These are phyloP conservation scores for Pelomyxa schiedti DNA, from an alignment of 78 protist species.

Conservation along the genomic window DNA sequence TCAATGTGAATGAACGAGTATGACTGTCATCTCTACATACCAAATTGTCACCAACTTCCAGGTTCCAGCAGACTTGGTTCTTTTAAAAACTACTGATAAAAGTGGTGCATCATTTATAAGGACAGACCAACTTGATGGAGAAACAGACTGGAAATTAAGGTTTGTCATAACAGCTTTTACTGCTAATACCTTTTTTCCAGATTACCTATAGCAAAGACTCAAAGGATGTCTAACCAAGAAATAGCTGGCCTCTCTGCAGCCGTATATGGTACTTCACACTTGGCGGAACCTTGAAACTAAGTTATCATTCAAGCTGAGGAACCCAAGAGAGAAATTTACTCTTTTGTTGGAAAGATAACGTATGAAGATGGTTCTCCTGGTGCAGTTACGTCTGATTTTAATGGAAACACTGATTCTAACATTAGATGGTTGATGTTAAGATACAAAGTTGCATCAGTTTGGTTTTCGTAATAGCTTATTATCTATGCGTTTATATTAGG, in stretches of 20 bases:
- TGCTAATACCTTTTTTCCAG: not conserved
- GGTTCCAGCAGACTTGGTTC: conserved; percentile 83
- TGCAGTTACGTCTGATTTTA: conserved; percentile 81
- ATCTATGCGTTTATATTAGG: conserved; percentile 94
- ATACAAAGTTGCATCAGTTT: not conserved
- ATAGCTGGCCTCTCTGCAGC: no score
- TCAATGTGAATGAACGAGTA: conserved; percentile 64
- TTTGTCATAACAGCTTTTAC: not conserved
- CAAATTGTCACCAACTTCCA: no score
- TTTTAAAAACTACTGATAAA: conserved; percentile 77
- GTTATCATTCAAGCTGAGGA: conserved; percentile 50
- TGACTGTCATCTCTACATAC: no score
- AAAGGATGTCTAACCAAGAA: conserved; percentile 43
- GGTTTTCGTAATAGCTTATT: not conserved
- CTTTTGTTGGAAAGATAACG: conserved; percentile 60
- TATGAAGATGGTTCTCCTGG: not conserved
- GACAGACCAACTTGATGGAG: conserved; percentile 94
- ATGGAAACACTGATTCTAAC: conserved; percentile 71
- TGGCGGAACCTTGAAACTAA: no score
- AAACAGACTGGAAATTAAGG: conserved; percentile 92
- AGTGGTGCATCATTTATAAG: conserved; percentile 78
- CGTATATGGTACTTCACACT: no score
- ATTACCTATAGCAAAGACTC: conserved; percentile 33
- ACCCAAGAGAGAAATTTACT: conserved; percentile 79
- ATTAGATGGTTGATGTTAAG: no score